A percentile compares a stretch with the other conserved stretches of the same genome.
Evolutionary conservation across 768 basidiomycete species (phyloP).

Genomic region (Lactarius hatsudake): DNA sequence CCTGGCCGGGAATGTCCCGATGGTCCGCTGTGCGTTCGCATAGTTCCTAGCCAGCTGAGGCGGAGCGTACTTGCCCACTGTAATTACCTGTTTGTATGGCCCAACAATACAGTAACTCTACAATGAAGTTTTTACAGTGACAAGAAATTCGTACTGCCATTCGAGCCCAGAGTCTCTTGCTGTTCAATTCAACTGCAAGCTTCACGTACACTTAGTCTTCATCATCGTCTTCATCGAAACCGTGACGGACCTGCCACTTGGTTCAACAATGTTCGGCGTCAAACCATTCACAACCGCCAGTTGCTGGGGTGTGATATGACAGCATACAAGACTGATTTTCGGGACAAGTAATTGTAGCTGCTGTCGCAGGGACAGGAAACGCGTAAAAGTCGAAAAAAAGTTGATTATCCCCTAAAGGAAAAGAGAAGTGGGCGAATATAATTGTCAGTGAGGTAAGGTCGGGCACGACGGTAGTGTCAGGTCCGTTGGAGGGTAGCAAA

Average conservation of each 20-base stretch:
- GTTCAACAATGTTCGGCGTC: not conserved
- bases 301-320: constrained; percentile 20
- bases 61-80: no score
- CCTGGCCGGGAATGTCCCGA: no score
- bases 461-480: not conserved
- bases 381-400: constrained; percentile 14
- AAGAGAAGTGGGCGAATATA: constrained; percentile 15
- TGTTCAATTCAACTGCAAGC: no score
- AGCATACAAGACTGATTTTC: not conserved
- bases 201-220: not conserved
- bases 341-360: not conserved
- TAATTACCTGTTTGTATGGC: not conserved
- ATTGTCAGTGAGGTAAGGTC: constrained; percentile 6
- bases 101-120: not conserved
- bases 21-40: no score
- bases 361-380: constrained; percentile 10
- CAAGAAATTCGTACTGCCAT: not conserved
- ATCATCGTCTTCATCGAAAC: no score
- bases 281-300: constrained; percentile 10
- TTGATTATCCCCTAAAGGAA: constrained; percentile 16
- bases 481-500: no score
- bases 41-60: no score
- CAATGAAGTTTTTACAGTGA: not conserved
- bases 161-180: not conserved
- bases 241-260: constrained; percentile 11